Base-by-base conservation (phyloP, 2,329 filamentous ascomycete species). In the Myriosclerotinia scirpicola region DNA sequence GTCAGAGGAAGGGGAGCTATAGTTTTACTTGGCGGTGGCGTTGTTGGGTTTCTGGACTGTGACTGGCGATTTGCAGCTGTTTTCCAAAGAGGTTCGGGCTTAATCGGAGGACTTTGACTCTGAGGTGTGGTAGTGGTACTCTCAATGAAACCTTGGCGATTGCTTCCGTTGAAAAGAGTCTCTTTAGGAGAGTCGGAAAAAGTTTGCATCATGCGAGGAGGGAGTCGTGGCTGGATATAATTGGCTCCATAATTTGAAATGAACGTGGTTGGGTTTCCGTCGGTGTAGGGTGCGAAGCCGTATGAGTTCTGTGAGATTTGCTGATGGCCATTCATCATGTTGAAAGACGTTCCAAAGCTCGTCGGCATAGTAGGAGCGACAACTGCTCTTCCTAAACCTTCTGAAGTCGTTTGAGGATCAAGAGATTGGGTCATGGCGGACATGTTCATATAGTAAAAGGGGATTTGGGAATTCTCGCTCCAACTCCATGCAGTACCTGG, bases 401-500 rank as follows among this genome's bases (percentile, higher is more conserved):
- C 74, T 59, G 72, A 70, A 34, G 70, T 55, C 17, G 79, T 69
- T 69, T 81, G 79, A 11, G 81, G 77, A 72, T 84, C 81, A 75
- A 84, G 87, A 9, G 71, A 68, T 15, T 80, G 78, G 70, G 85
- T 77, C 70, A 85, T 78, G 34, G 76, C 74, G 22, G 79, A 77
- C 36, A 78, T 72, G 58, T 83, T 81, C 79, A 85, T 81, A 67
- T 75, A 76, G 54, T 67, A 75, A 26, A 66, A 68, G 34, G 73
- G 70, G 54, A 72, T 62, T 26, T 64, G 70, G 54, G 78, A 78
- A 54, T 84, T 80, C 53, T 85, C 83, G 67, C 82, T 76, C 70
- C 81, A 77, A 82, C 83, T 83, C 86, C 85, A 88, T 77, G 77
- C 79, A 64, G 80, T 78, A 70, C 78, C 78, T 68, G 80, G 76